Conservation (phyloP, 2,329 filamentous ascomycete genomes). For the Hymenoscyphus fructigenus region DNA sequence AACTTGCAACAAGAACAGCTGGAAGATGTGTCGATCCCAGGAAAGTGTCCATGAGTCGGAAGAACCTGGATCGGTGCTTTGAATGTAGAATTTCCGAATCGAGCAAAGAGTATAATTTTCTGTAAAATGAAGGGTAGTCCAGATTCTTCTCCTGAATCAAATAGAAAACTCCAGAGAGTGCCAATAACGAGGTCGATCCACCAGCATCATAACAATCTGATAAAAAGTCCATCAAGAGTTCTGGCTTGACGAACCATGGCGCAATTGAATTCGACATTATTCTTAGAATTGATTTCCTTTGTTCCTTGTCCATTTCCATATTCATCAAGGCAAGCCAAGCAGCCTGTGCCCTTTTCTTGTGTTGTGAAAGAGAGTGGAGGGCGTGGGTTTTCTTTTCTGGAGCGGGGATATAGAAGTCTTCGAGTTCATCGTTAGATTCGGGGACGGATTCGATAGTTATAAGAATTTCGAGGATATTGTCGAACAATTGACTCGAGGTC, state of each 20-base stretch:
- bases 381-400: conserved; percentile 68
- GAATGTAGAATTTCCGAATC: conserved; percentile 86
- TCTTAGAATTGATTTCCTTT: conserved; percentile 76
- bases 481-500: conserved; percentile 42
- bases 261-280: conserved; percentile 76
- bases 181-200: conserved; percentile 82
- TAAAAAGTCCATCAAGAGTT: conserved; percentile 91
- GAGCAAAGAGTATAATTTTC: conserved; percentile 89
- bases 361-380: conserved; percentile 63
- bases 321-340: conserved; percentile 81
- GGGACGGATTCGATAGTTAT: conserved; percentile 70
- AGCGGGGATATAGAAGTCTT: conserved; percentile 64
- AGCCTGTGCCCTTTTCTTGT: conserved; percentile 79
- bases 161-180: conserved; percentile 91
- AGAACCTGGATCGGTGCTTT: conserved; percentile 90
- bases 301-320: conserved; percentile 63
- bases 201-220: conserved; percentile 90
- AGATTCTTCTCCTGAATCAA: conserved; percentile 91
- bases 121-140: conserved; percentile 93
- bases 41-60: conserved; percentile 88
- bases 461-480: conserved; percentile 61
- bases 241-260: conserved; percentile 85
- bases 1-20: conserved; percentile 85
- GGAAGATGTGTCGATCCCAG: conserved; percentile 89
- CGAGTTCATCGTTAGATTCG: conserved; percentile 61